Evolutionary conservation across 2,329 filamentous ascomycete genomes (phyloP), one percentile per base, ranked within the genome.

Genomic region (Hymenoscyphus albidus): DNA sequence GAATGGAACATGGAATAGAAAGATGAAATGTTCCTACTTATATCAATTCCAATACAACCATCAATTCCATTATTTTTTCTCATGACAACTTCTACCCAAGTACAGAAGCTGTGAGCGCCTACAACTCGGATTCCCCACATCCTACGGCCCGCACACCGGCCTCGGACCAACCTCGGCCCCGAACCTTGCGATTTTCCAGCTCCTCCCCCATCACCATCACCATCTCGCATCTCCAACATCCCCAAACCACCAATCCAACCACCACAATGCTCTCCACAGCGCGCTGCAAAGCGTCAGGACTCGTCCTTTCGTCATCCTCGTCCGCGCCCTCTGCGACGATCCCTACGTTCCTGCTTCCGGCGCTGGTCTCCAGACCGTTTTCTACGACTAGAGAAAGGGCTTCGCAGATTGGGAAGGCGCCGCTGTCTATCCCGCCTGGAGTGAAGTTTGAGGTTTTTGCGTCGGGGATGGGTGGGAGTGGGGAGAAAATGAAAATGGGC

Each of bases 321-420:
- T 66, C 76, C 27, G 13, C 18, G 0, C 76, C 80, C 31, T 77
- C 81, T 62, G 78, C 81, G 65, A 82, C 82, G n/a, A 80, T 93
- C 58, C 90, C 90, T 38, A 78, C 84, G 32, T 93, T 93, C 76
- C 87, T 94, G 59, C 80, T 91, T 14, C 90, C 91, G 13, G 87
- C 88, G 58, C 88, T 92, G 69, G 68, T 78, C 60, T 67, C 74
- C 58, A 81, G 83, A 74, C 79, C 79, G 68, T 97, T 97, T 81
- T 93, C 91, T 64, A 88, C 87, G 54, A 89, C 91, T 55, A 76
- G 86, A 62, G 78, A 79, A 75, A 82, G 83, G 71, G 79, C 82
- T 64, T 97, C 94, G 56, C 95, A 97, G 82, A 89, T 99, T 68
- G 95, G 95, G 72, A 85, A 87, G 71, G 90, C 90, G 66, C 85